Percentiles rank a stretch among this genome's conserved stretches.
These are phyloP conservation scores for Cucumis sativus DNA, from an alignment of 306 rosid genomes.

Conservation along the genomic window DNA sequence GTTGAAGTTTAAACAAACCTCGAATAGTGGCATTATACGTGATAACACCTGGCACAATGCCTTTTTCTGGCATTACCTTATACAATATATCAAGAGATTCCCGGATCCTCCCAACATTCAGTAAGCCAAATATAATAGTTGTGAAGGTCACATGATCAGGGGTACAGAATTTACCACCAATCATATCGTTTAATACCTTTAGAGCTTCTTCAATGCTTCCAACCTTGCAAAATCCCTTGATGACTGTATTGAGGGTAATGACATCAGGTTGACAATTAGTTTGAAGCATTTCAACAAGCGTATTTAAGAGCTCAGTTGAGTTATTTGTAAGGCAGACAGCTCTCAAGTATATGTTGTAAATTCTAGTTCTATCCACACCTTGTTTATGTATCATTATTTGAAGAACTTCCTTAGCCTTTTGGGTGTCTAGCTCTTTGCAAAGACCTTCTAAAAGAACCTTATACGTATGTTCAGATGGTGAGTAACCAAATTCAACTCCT, in stretches of 20 bases:
- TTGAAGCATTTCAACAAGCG: slow-evolving; percentile 63
- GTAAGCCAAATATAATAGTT: slow-evolving; percentile 46
- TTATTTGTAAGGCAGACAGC: slow-evolving; percentile 54
- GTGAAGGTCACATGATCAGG: slow-evolving; percentile 79
- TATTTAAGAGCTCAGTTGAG: slow-evolving; percentile 66
- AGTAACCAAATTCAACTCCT: slow-evolving; percentile 49
- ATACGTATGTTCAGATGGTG: slow-evolving; percentile 50
- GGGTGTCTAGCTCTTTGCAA: slow-evolving; percentile 34
- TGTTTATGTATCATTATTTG: slow-evolving; percentile 39
- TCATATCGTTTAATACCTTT: slow-evolving; percentile 59
- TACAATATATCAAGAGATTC: slow-evolving; percentile 44
- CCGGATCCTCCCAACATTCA: slow-evolving; percentile 38
- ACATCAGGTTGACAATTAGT: slow-evolving; percentile 50
- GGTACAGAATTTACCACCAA: slow-evolving; percentile 46
- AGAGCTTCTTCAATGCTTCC: slow-evolving; percentile 65
- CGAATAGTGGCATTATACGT: slow-evolving; percentile 58
- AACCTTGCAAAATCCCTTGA: slow-evolving; percentile 72
- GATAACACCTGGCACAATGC: slow-evolving; percentile 47
- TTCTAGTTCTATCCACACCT: slow-evolving; percentile 49
- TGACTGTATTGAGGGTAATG: slow-evolving; percentile 59
- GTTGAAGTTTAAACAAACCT: slow-evolving; percentile 49
- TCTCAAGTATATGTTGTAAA: slow-evolving; percentile 65
- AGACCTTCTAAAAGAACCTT: slow-evolving; percentile 55
- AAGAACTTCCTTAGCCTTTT: slow-evolving; percentile 57
- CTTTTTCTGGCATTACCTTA: slow-evolving; percentile 42